Conservation (phyloP, 2,329 filamentous ascomycete species). For the Ceratocystis papillata region DNA sequence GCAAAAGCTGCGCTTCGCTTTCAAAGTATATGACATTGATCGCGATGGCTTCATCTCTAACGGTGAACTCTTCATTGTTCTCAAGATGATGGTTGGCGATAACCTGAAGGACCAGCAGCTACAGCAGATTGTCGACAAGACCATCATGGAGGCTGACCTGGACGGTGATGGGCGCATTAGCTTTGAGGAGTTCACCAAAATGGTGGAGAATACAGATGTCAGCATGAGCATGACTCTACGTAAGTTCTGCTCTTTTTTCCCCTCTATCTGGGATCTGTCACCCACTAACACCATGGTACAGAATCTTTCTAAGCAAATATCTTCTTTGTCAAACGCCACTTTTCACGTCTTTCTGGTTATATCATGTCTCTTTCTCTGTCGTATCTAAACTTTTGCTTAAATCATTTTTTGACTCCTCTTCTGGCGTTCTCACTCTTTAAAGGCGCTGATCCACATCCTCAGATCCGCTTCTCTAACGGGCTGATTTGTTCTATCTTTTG, state of each 20-base stretch:
- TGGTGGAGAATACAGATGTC: constrained; percentile 89
- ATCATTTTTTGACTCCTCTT: not conserved
- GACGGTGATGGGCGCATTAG: constrained; percentile 96
- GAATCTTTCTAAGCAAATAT: constrained; percentile 19
- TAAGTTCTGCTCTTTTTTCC: constrained; percentile 31
- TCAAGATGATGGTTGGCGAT: constrained; percentile 99
- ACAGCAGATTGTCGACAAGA: constrained; percentile 99
- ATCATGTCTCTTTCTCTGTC: not conserved
- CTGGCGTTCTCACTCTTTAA: not conserved
- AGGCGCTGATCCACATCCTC: not conserved
- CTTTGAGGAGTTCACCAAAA: constrained; percentile 97
- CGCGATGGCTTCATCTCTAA: constrained; percentile 98
- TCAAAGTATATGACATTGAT: constrained; percentile 99
- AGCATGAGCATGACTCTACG: constrained; percentile 66
- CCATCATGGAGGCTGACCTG: constrained; percentile 97
- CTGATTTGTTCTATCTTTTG: not conserved
- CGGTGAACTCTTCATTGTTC: constrained; percentile 94
- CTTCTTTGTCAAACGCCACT: not conserved
- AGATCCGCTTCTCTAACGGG: too few relatives aligned
- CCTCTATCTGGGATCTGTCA: not conserved
- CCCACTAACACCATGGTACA: constrained; percentile 12
- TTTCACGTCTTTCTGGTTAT: not conserved
- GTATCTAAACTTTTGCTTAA: not conserved
- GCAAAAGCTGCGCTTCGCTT: constrained; percentile 93
- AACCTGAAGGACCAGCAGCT: constrained; percentile 98